Percentiles rank a stretch among this genome's conserved stretches.
phyloP scores from a whole-genome alignment of 2,329 filamentous ascomycete species.

The Elsinoe ampelina region DNA sequence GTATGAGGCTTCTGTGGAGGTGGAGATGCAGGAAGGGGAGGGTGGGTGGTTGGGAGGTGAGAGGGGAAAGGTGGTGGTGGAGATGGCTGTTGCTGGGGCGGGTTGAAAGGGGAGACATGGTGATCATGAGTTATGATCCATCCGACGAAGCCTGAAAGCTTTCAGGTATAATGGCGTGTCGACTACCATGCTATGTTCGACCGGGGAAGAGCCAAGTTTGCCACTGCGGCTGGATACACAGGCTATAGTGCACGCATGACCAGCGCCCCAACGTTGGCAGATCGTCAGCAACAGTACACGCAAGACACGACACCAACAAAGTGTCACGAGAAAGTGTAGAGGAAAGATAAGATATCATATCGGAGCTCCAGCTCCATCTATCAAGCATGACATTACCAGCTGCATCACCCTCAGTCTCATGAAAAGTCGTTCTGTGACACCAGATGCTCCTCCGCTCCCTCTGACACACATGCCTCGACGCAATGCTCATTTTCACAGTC shows the following conservation, averaged over 20 bases:
- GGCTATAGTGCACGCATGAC: too few species aligned
- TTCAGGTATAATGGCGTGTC: too few species aligned
- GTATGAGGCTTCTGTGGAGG: slow-evolving; percentile 68
- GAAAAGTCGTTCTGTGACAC: slow-evolving; percentile 11
- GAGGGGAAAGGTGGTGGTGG: slow-evolving; percentile 28
- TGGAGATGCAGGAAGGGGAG: slow-evolving; percentile 47
- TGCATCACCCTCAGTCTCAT: background rate
- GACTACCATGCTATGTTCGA: too few species aligned
- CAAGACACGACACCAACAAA: background rate
- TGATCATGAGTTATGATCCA: too few species aligned
- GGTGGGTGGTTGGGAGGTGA: slow-evolving; percentile 30
- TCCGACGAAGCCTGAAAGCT: too few species aligned
- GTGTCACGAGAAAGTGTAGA: background rate
- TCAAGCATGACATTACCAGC: slow-evolving; percentile 1
- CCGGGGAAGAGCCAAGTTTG: too few species aligned
- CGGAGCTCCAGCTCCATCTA: slow-evolving; percentile 1
- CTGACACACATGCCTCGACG: background rate
- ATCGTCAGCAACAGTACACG: background rate
- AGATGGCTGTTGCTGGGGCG: slow-evolving; percentile 21
- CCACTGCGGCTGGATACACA: too few species aligned
- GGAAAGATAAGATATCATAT: slow-evolving; percentile 5
- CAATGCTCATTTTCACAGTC: background rate
- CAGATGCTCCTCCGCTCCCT: background rate
- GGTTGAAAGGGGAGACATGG: background rate
- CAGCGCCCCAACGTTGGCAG: background rate